phyloP scores from a whole-genome alignment of 208 protist genomes.

The Crithidia thermophila region DNA sequence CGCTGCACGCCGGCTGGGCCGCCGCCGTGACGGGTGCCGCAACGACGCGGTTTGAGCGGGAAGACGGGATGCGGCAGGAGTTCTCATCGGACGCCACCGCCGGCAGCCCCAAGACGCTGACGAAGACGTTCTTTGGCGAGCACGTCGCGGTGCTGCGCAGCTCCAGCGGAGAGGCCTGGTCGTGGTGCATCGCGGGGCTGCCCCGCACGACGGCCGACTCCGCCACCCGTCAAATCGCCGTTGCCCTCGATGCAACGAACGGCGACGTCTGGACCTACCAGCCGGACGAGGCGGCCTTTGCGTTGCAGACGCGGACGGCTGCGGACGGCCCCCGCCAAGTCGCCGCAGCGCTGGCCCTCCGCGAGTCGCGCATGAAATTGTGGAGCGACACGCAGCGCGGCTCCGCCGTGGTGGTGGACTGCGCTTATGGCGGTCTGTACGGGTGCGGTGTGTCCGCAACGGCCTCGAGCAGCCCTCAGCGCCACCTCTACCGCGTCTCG shows the following conservation, averaged over 20 bases:
- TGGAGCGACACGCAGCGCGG: conserved; percentile 6
- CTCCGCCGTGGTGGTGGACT: conserved; percentile 58
- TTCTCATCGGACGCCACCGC: not conserved
- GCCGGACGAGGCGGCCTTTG: conserved; percentile 13
- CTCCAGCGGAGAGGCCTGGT: not conserved
- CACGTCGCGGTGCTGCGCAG: conserved; percentile 8
- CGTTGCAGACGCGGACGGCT: conserved; percentile 19
- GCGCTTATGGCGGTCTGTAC: conserved; percentile 72
- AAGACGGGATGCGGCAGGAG: conserved; percentile 26
- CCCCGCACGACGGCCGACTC: conserved; percentile 21
- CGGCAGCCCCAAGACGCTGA: not conserved
- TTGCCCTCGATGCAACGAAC: conserved; percentile 8
- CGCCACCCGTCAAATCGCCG: not conserved
- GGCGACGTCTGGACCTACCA: conserved; percentile 14
- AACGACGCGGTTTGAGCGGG: conserved; percentile 10
- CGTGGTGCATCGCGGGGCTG: conserved; percentile 30
- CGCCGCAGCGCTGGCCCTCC: not conserved
- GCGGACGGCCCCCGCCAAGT: conserved; percentile 24
- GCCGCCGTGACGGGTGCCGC: not conserved
- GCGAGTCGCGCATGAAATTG: conserved; percentile 4
- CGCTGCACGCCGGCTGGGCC: conserved; percentile 14
- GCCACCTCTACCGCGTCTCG: conserved; percentile 66
- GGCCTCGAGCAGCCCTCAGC: conserved; percentile 7
- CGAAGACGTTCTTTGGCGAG: conserved; percentile 15
- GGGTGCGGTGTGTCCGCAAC: too few relatives aligned